phyloP scores from a whole-genome alignment of 768 basidiomycete genomes.

The Rhizopogon roseolus region DNA sequence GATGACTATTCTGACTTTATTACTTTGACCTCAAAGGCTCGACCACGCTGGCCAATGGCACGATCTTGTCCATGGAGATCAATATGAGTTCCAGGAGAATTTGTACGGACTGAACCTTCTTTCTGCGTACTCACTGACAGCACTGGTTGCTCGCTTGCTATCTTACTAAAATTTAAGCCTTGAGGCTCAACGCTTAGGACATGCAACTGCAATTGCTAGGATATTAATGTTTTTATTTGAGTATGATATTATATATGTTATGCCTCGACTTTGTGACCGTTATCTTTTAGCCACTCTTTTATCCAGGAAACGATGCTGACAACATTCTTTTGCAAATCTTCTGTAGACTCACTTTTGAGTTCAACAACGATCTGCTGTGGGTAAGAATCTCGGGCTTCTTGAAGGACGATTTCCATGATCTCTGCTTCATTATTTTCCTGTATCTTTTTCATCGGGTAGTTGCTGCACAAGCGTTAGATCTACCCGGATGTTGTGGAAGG shows the following conservation, averaged over 20 bases:
- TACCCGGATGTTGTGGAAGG: background rate
- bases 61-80: too few relatives aligned
- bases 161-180: too few relatives aligned
- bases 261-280: background rate
- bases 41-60: too few relatives aligned
- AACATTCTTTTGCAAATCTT: slow-evolving; percentile 87
- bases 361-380: slow-evolving; percentile 83
- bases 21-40: too few relatives aligned
- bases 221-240: background rate
- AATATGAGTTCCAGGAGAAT: too few relatives aligned
- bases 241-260: background rate
- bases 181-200: too few relatives aligned
- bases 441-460: slow-evolving; percentile 88
- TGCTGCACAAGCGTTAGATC: slow-evolving; percentile 37
- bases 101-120: too few relatives aligned
- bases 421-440: slow-evolving; percentile 99
- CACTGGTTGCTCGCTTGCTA: too few relatives aligned
- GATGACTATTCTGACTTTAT: too few relatives aligned
- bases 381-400: slow-evolving; percentile 87
- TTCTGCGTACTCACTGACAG: background rate
- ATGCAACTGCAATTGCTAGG: too few relatives aligned
- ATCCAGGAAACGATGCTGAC: slow-evolving; percentile 87
- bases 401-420: slow-evolving; percentile 90
- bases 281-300: slow-evolving; percentile 53
- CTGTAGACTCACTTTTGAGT: slow-evolving; percentile 67